Evolutionary conservation across 1,284 basidiomycete genomes (phyloP).

Genomic region (Prillingera fragicola): DNA sequence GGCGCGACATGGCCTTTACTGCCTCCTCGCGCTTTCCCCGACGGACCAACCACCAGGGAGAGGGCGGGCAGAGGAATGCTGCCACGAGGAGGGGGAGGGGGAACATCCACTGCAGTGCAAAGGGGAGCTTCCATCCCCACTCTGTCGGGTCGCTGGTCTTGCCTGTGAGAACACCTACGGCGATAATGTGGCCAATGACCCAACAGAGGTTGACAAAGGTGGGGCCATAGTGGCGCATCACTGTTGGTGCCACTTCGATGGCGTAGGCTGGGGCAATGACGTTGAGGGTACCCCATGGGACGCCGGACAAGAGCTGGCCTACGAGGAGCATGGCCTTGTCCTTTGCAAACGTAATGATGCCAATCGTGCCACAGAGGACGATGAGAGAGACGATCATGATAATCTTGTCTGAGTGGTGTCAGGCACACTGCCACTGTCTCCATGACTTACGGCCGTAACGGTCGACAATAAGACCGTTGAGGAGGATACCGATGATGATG

Average conservation of each 20-base stretch:
- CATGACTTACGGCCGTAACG: constrained; percentile 2
- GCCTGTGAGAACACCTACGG: constrained; percentile 16
- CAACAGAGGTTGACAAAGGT: constrained; percentile 50
- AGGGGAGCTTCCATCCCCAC: constrained; percentile 23
- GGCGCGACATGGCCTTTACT: background rate
- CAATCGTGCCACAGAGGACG: constrained; percentile 1
- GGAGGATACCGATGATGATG: constrained; percentile 1
- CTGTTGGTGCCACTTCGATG: constrained; percentile 29
- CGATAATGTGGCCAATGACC: constrained; percentile 43
- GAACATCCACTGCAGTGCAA: constrained; percentile 19
- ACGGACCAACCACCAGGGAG: constrained; percentile 37
- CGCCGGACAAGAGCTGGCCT: constrained; percentile 40
- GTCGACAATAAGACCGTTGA: constrained; percentile 4
- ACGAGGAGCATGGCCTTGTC: constrained; percentile 38
- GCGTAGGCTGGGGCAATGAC: constrained; percentile 46
- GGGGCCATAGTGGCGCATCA: constrained; percentile 16
- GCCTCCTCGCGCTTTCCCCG: constrained; percentile 23
- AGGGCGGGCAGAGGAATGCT: constrained; percentile 24
- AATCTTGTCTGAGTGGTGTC: background rate
- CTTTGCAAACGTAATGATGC: constrained; percentile 44
- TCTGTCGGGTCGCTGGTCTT: constrained; percentile 8
- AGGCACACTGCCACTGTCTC: no score
- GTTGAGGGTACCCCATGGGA: constrained; percentile 36
- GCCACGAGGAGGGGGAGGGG: constrained; percentile 1
- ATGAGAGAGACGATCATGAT: constrained; percentile 21